Conservation (phyloP, 75 land plant genomes). For the Ceratopteris richardii region DNA sequence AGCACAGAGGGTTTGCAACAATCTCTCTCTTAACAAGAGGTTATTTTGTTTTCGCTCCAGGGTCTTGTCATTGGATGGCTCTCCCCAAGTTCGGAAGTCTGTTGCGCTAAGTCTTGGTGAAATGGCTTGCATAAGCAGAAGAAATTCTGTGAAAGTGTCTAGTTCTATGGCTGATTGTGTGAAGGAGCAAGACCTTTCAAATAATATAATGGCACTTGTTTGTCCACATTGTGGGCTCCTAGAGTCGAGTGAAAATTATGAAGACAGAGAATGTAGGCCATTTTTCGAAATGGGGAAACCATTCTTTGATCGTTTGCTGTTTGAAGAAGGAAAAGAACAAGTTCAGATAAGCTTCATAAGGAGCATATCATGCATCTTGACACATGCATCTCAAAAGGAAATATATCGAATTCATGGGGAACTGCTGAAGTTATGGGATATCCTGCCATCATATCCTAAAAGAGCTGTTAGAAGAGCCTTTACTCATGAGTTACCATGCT, state of each 20-base stretch:
- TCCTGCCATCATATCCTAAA: constrained; percentile 52
- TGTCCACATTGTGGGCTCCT: constrained; percentile 48
- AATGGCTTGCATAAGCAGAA: constrained; percentile 48
- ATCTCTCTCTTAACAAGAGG: background rate
- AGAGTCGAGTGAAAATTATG: background rate
- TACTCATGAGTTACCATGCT: constrained; percentile 55
- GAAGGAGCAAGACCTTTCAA: background rate
- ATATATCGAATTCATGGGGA: constrained; percentile 22
- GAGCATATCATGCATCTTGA: constrained; percentile 46
- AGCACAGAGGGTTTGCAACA: too few relatives aligned
- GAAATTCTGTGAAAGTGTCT: background rate
- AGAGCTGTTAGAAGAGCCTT: constrained; percentile 70
- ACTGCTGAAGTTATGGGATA: constrained; percentile 59
- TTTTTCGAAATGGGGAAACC: constrained; percentile 26
- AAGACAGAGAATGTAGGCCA: constrained; percentile 3
- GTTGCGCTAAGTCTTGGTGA: constrained; percentile 47
- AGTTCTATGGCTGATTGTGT: too few relatives aligned
- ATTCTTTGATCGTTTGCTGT: constrained; percentile 43
- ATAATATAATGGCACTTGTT: background rate
- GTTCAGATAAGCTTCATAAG: constrained; percentile 53
- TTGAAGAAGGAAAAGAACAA: constrained; percentile 50
- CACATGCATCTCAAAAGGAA: constrained; percentile 35
- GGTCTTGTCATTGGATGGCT: constrained; percentile 22
- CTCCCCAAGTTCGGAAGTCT: constrained; percentile 44
- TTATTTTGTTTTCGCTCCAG: constrained; percentile 21